These are phyloP conservation scores for Fusarium sp. DNA, from an alignment of 2,329 filamentous ascomycete genomes.

Conservation along the genomic window DNA sequence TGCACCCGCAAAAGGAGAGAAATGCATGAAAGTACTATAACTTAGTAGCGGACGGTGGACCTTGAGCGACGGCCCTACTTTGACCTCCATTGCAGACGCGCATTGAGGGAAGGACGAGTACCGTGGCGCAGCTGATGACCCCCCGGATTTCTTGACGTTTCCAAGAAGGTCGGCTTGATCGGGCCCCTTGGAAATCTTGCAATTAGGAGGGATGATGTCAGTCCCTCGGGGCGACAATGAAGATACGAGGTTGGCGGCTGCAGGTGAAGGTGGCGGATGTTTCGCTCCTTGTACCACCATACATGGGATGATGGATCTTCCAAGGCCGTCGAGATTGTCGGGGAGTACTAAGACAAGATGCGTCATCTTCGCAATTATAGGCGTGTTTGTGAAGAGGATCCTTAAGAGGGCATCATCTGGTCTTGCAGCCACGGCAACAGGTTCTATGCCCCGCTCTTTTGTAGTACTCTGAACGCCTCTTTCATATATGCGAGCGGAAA, in stretches of 20 bases:
- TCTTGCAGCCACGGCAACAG: neutral
- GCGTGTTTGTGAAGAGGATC: neutral
- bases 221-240: neutral
- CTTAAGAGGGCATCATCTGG: neutral
- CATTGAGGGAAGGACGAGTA: slow-evolving; percentile 49
- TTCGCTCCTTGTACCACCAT: slow-evolving; percentile 41
- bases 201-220: neutral
- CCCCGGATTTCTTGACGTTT: slow-evolving; percentile 39
- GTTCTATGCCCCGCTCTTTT: neutral
- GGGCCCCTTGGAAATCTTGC: slow-evolving; percentile 19
- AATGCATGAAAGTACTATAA: slow-evolving; percentile 51
- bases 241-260: slow-evolving; percentile 39
- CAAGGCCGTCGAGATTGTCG: slow-evolving; percentile 44
- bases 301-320: slow-evolving; percentile 41
- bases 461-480: neutral
- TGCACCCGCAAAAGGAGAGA: slow-evolving; percentile 53
- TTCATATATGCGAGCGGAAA: neutral
- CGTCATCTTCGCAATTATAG: accelerated
- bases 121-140: slow-evolving; percentile 23
- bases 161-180: neutral
- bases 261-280: slow-evolving; percentile 42
- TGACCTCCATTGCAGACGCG: slow-evolving; percentile 47
- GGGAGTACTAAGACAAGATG: slow-evolving; percentile 35
- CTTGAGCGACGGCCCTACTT: slow-evolving; percentile 55
- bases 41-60: slow-evolving; percentile 45